A percentile compares a stretch with the other conserved stretches of the same genome.
These are phyloP conservation scores for Prillingera fragicola DNA, from an alignment of 1,284 basidiomycete species.

Conservation along the genomic window DNA sequence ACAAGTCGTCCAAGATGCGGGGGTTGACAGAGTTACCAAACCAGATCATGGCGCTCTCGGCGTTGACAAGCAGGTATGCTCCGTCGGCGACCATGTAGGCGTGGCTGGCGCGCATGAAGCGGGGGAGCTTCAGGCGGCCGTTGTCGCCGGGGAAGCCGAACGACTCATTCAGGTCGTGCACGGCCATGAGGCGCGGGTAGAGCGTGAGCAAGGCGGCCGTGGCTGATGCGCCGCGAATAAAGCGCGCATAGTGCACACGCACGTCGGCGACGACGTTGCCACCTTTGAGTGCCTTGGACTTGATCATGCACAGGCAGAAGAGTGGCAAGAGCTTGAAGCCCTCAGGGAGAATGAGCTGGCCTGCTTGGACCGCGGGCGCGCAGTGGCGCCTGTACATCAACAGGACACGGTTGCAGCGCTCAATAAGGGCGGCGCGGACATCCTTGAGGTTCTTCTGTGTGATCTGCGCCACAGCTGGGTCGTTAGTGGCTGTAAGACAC, in stretches of 20 bases:
- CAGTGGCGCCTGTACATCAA: constrained; percentile 87
- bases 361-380: constrained; percentile 70
- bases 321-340: constrained; percentile 84
- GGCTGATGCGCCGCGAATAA: constrained; percentile 61
- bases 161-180: constrained; percentile 74
- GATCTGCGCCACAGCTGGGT: constrained; percentile 64
- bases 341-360: constrained; percentile 93
- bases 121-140: constrained; percentile 64
- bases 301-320: constrained; percentile 77
- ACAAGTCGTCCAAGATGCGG: constrained; percentile 75
- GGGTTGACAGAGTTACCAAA: constrained; percentile 76
- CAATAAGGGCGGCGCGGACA: constrained; percentile 78
- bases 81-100: constrained; percentile 85
- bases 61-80: constrained; percentile 88
- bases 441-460: constrained; percentile 60
- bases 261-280: constrained; percentile 88
- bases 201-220: constrained; percentile 69
- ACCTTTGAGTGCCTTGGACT: constrained; percentile 90
- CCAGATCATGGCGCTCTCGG: constrained; percentile 87
- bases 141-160: constrained; percentile 59
- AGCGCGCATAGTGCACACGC: constrained; percentile 77
- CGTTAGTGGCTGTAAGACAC: neutral
- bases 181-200: constrained; percentile 82
- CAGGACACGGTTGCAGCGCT: constrained; percentile 75
- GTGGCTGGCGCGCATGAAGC: constrained; percentile 77